Evolutionary conservation across 768 basidiomycete genomes (phyloP).

Genomic region (Candolleomyces efflorescens): DNA sequence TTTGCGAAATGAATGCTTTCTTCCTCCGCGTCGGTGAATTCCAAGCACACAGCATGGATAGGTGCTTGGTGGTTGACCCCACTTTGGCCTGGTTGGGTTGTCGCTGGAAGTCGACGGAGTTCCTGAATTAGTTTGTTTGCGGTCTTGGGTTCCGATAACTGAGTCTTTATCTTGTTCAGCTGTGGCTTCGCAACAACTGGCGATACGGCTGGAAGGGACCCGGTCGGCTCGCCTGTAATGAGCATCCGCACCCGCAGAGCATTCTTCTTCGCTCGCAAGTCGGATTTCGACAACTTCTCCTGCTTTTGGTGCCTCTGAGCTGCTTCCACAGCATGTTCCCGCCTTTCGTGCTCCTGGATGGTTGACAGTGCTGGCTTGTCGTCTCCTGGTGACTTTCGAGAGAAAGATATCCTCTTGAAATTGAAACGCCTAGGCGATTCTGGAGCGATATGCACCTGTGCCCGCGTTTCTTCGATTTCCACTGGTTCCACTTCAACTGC

Average conservation of each 20-base stretch:
- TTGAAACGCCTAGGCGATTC: not conserved
- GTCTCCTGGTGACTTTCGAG: conserved; percentile 23
- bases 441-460: not conserved
- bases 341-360: conserved; percentile 36
- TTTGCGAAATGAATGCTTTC: conserved; percentile 55
- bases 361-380: conserved; percentile 32
- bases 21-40: conserved; percentile 57
- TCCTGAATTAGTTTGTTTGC: conserved; percentile 74
- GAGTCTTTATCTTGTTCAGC: conserved; percentile 60
- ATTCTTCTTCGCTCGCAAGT: conserved; percentile 59
- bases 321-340: conserved; percentile 18
- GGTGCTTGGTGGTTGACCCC: conserved; percentile 28
- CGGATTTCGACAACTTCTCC: conserved; percentile 32
- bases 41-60: conserved; percentile 77
- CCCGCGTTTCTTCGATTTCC: not conserved
- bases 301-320: conserved; percentile 8
- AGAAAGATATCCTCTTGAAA: conserved; percentile 14
- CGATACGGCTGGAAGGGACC: conserved; percentile 33
- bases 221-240: conserved; percentile 54
- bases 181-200: conserved; percentile 44
- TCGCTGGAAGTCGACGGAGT: conserved; percentile 54
- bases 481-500: not conserved
- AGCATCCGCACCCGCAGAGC: conserved; percentile 62
- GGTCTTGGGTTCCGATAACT: conserved; percentile 60
- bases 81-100: conserved; percentile 14